Conservation (phyloP, 768 basidiomycete genomes). For the Macrocybe gigantea region DNA sequence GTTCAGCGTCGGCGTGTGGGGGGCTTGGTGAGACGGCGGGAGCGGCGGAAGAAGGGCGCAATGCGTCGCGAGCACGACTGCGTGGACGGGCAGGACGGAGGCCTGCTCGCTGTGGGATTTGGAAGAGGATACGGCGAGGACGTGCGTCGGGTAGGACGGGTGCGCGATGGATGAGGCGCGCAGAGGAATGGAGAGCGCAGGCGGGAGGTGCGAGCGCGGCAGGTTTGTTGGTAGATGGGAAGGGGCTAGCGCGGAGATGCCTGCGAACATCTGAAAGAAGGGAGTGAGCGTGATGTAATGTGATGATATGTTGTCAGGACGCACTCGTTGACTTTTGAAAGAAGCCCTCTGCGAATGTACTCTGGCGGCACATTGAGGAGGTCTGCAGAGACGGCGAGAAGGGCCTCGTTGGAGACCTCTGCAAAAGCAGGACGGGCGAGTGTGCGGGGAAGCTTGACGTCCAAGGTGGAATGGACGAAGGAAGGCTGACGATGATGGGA, state of each 20-base stretch:
- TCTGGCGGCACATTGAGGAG: constrained; percentile 59
- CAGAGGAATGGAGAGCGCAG: constrained; percentile 46
- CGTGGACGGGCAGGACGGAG: constrained; percentile 56
- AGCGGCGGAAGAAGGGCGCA: constrained; percentile 53
- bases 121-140: constrained; percentile 51
- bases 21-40: constrained; percentile 28
- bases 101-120: constrained; percentile 35
- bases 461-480: constrained; percentile 14
- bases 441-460: constrained; percentile 66
- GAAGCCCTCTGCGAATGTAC: constrained; percentile 63
- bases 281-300: constrained; percentile 9
- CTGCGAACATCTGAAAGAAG: constrained; percentile 41
- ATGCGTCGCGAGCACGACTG: constrained; percentile 53
- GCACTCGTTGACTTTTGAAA: constrained; percentile 36
- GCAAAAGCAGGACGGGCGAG: constrained; percentile 57
- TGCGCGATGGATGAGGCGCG: constrained; percentile 20
- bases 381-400: constrained; percentile 63
- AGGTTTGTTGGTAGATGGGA: constrained; percentile 60
- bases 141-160: constrained; percentile 44
- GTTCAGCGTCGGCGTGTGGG: constrained; percentile 24
- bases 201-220: constrained; percentile 58
- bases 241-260: constrained; percentile 43
- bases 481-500: constrained; percentile 19
- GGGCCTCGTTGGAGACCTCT: constrained; percentile 51
- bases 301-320: constrained; percentile 17